These are phyloP conservation scores for Mallotus repandus DNA, from an alignment of 441 rosid species.

Conservation along the genomic window DNA sequence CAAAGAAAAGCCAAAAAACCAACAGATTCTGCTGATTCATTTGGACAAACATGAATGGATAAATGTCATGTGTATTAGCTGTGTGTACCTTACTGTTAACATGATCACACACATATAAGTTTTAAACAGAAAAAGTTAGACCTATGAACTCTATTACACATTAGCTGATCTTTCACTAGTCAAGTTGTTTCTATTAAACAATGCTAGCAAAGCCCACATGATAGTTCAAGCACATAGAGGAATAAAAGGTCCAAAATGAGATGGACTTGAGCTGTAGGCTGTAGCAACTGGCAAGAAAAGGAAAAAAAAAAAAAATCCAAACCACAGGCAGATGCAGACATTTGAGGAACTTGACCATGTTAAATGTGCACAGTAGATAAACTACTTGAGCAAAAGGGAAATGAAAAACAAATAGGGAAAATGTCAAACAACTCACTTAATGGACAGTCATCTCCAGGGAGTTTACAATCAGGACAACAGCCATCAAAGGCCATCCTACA, in stretches of 20 bases:
- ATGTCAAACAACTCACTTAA: slow-evolving; percentile 48
- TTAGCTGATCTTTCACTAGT: background rate
- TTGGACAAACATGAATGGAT: background rate
- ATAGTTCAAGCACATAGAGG: background rate
- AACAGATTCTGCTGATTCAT: background rate
- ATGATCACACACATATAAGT: too few relatives aligned
- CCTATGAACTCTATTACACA: background rate
- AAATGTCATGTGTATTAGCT: background rate
- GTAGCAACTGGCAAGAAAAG: too few relatives aligned
- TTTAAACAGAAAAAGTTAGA: background rate
- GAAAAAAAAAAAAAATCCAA: too few relatives aligned
- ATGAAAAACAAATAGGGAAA: background rate
- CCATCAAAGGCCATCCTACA: slow-evolving; percentile 99
- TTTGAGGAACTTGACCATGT: background rate
- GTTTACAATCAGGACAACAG: slow-evolving; percentile 91
- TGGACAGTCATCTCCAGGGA: slow-evolving; percentile 91
- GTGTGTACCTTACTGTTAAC: background rate
- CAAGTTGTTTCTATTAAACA: background rate
- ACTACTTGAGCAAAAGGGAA: background rate
- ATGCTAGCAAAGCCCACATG: background rate
- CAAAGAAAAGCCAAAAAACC: background rate
- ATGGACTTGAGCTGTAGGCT: background rate
- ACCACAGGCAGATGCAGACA: background rate
- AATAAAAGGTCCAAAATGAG: background rate
- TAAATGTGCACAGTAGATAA: background rate